These are phyloP conservation scores for Diplodia intermedia DNA, from an alignment of 2,329 filamentous ascomycete species.

Conservation along the genomic window DNA sequence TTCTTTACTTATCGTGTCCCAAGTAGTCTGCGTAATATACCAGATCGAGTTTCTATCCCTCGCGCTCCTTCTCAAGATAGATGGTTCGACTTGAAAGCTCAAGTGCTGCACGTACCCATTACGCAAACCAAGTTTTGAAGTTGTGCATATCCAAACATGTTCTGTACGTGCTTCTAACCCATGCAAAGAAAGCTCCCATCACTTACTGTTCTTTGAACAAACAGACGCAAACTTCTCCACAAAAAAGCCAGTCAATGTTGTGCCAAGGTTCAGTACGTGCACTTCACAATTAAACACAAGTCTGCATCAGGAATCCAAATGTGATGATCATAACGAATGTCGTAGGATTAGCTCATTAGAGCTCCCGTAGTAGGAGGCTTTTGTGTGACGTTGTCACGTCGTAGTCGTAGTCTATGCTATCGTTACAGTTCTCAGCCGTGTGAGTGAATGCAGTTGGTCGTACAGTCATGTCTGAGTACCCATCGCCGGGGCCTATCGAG, in stretches of 20 bases:
- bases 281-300: neutral
- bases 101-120: neutral
- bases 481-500: constrained; percentile 17
- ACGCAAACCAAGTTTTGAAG: neutral
- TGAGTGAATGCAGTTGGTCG: constrained; percentile 19
- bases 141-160: neutral
- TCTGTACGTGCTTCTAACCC: neutral
- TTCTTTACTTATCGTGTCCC: neutral
- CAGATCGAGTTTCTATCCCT: neutral
- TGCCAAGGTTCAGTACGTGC: neutral
- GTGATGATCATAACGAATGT: constrained; percentile 22
- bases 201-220: neutral
- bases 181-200: neutral
- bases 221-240: neutral
- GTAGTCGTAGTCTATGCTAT: constrained; percentile 30
- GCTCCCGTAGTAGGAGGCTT: constrained; percentile 9
- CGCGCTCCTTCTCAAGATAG: neutral
- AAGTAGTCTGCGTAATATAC: constrained; percentile 3
- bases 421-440: constrained; percentile 15
- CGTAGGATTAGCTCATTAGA: constrained; percentile 28
- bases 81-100: neutral
- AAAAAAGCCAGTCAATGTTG: neutral
- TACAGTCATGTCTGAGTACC: constrained; percentile 26
- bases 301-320: neutral
- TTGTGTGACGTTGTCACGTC: constrained; percentile 27